Percentiles rank a stretch among this genome's conserved stretches.
phyloP scores from a whole-genome alignment of 2,329 filamentous ascomycete genomes.

The Epichloe sibirici region DNA sequence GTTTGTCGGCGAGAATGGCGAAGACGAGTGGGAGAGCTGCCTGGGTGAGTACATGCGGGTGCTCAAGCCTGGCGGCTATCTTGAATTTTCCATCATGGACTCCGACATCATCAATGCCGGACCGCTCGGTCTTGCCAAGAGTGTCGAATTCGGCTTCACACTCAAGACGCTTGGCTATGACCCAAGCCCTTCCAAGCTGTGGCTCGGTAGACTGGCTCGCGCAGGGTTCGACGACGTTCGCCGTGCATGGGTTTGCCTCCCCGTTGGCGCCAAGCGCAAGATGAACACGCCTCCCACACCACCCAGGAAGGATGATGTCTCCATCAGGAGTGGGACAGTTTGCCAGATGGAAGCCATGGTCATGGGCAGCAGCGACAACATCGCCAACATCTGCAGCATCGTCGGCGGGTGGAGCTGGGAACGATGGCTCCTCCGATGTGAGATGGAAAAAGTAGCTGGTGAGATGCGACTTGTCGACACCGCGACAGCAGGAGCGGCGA shows the following conservation, averaged over 20 bases:
- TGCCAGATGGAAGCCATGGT: constrained; percentile 50
- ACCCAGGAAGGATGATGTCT: constrained; percentile 22
- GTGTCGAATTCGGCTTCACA: constrained; percentile 83
- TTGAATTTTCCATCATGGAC: constrained; percentile 86
- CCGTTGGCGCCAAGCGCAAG: constrained; percentile 49
- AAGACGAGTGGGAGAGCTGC: constrained; percentile 81
- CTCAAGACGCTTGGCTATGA: constrained; percentile 87
- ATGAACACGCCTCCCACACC: constrained; percentile 19
- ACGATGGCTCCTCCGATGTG: constrained; percentile 82
- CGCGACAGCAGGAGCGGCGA: constrained; percentile 36
- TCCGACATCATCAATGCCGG: constrained; percentile 82
- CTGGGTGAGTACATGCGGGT: constrained; percentile 79
- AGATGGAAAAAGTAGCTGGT: constrained; percentile 67
- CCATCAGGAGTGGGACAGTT: constrained; percentile 29
- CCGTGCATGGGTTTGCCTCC: constrained; percentile 79
- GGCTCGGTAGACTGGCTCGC: constrained; percentile 59
- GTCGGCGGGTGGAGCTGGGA: constrained; percentile 90
- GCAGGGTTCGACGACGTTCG: constrained; percentile 72
- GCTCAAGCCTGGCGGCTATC: constrained; percentile 81
- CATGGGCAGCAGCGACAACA: constrained; percentile 55
- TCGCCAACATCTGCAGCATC: constrained; percentile 66
- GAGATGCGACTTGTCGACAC: constrained; percentile 45
- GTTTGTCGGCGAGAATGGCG: constrained; percentile 50
- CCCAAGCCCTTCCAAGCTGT: constrained; percentile 67
- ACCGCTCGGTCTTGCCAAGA: constrained; percentile 65